Conservation (phyloP, 2,329 filamentous ascomycete species). For the Aspergillus quadrilineatus region DNA sequence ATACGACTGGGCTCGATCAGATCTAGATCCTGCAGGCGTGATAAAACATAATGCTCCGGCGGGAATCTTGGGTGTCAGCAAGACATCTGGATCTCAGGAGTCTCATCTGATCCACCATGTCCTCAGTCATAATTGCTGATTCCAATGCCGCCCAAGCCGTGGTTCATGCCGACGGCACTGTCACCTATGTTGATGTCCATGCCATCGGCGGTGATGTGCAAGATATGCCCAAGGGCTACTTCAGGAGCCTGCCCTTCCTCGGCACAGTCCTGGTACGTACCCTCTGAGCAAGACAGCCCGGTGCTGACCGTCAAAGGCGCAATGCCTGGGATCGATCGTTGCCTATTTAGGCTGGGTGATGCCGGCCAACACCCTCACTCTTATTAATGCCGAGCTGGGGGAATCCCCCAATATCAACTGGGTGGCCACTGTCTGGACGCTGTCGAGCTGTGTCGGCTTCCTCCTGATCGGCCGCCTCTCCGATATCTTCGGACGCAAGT, state of each 20-base stretch:
- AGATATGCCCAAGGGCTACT: constrained; percentile 2
- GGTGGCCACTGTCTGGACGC: constrained; percentile 1
- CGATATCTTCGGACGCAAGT: background rate
- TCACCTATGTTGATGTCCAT: background rate
- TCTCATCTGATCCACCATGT: background rate
- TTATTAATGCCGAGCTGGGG: constrained; percentile 1
- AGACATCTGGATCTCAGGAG: no score
- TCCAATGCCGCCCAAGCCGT: background rate
- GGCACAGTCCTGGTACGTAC: background rate
- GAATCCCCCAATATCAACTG: background rate
- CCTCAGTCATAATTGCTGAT: background rate
- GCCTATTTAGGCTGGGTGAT: background rate
- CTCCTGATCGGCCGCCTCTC: background rate
- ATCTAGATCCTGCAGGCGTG: background rate
- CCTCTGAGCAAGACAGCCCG: background rate
- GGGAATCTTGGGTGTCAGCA: background rate
- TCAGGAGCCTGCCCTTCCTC: background rate
- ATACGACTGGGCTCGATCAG: background rate
- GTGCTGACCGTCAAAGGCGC: background rate
- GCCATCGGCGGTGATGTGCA: background rate
- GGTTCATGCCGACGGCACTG: background rate
- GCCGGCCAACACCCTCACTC: background rate
- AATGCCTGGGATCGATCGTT: background rate
- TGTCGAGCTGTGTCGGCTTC: background rate
- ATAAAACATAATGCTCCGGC: background rate